These are phyloP conservation scores for Russula vinacea DNA, from an alignment of 768 basidiomycete genomes.

Conservation along the genomic window DNA sequence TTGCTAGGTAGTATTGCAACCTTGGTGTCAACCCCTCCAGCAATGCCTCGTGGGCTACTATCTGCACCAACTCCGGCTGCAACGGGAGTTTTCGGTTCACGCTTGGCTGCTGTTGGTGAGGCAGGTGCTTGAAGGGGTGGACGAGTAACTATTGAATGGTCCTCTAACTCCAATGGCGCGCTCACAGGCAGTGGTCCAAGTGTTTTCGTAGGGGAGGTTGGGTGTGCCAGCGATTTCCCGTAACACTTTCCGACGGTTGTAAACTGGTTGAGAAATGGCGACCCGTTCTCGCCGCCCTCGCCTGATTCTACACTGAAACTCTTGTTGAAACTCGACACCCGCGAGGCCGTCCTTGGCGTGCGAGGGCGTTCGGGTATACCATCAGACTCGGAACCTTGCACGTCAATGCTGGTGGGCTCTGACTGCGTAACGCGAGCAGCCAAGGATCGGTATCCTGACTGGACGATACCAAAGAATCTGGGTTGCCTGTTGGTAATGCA, in stretches of 20 bases:
- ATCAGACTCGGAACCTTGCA: constrained; percentile 22
- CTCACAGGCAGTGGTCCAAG: background rate
- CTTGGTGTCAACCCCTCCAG: background rate
- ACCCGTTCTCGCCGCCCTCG: constrained; percentile 13
- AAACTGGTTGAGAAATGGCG: constrained; percentile 20
- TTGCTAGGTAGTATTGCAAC: too few species aligned
- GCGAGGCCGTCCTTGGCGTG: constrained; percentile 21
- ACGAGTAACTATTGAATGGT: background rate
- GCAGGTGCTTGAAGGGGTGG: constrained; percentile 2
- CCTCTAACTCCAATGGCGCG: background rate
- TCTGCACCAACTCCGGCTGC: background rate
- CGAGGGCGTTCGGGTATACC: constrained; percentile 15
- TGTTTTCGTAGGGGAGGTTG: constrained; percentile 16
- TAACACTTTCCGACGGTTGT: constrained; percentile 19
- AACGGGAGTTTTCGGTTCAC: background rate
- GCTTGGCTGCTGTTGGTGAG: constrained; percentile 20
- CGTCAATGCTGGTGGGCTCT: constrained; percentile 20
- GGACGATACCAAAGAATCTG: constrained; percentile 59
- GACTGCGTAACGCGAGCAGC: constrained; percentile 27
- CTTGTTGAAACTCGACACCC: constrained; percentile 24
- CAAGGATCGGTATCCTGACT: constrained; percentile 59
- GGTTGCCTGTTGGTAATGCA: constrained; percentile 1
- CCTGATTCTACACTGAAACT: constrained; percentile 17
- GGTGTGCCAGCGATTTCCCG: constrained; percentile 11
- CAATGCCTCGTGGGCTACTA: background rate